These are phyloP conservation scores for Brettanomyces anomalus DNA, from an alignment of 805 yeast species.

Conservation along the genomic window DNA sequence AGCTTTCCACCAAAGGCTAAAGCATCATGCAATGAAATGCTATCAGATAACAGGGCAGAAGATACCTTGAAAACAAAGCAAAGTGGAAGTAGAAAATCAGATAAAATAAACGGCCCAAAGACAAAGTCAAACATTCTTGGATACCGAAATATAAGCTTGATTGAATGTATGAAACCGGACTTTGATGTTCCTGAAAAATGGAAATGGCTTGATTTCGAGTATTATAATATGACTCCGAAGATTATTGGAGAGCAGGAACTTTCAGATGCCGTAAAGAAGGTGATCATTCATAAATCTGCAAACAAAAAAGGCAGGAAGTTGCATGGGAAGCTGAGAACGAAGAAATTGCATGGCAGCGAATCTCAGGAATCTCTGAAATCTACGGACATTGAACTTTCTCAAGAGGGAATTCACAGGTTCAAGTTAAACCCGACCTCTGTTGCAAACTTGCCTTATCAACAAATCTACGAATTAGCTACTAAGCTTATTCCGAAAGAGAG, in stretches of 20 bases:
- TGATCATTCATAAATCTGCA: neutral
- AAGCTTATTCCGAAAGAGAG: slow-evolving; percentile 50
- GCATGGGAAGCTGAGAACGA: slow-evolving; percentile 6
- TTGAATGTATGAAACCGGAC: slow-evolving; percentile 24
- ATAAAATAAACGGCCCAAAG: neutral
- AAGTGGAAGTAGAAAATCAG: neutral
- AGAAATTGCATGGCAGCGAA: slow-evolving; percentile 1
- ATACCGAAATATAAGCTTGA: slow-evolving; percentile 11
- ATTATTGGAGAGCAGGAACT: slow-evolving; percentile 3
- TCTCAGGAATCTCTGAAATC: neutral
- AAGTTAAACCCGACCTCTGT: slow-evolving; percentile 48
- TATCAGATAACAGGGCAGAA: neutral
- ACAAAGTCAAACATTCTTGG: neutral
- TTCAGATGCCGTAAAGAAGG: no score
- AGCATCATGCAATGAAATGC: slow-evolving; percentile 11
- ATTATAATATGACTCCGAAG: slow-evolving; percentile 29
- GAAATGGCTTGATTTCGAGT: slow-evolving; percentile 46
- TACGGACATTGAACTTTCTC: neutral
- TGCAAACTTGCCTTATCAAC: slow-evolving; percentile 44
- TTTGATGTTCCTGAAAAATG: slow-evolving; percentile 42
- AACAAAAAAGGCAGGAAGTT: slow-evolving; percentile 7
- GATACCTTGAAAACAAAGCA: neutral
- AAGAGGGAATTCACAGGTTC: slow-evolving; percentile 45
- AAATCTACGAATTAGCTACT: slow-evolving; percentile 54
- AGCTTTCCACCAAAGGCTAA: slow-evolving; percentile 29